phyloP scores from a whole-genome alignment of 495 filamentous ascomycete genomes.

The Penicillium arizonense region DNA sequence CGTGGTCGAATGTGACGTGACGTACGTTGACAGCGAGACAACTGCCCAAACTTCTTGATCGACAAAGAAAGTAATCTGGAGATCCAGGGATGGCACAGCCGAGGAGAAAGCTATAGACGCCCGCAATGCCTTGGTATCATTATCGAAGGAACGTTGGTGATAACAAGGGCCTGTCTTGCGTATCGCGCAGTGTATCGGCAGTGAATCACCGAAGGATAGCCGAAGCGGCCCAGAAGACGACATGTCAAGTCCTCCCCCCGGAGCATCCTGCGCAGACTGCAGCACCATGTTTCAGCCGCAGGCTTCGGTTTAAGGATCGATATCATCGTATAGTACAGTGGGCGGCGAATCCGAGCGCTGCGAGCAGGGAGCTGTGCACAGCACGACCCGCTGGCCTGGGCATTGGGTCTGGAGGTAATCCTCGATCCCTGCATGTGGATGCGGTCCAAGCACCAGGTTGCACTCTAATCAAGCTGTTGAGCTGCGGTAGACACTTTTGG shows the following conservation, averaged over 20 bases:
- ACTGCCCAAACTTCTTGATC: neutral
- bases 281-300: slow-evolving; percentile 10
- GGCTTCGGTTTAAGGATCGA: slow-evolving; percentile 1
- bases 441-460: slow-evolving; percentile 5
- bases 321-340: slow-evolving; percentile 12
- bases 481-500: slow-evolving; percentile 2
- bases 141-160: slow-evolving; percentile 17
- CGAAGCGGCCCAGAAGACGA: neutral
- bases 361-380: slow-evolving; percentile 12
- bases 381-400: slow-evolving; percentile 14
- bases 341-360: slow-evolving; percentile 16
- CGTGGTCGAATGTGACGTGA: neutral
- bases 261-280: slow-evolving; percentile 13
- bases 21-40: neutral
- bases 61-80: neutral
- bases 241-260: neutral
- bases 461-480: neutral
- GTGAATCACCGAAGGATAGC: neutral
- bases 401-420: slow-evolving; percentile 18
- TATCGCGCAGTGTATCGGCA: slow-evolving; percentile 12
- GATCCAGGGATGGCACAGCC: slow-evolving; percentile 1
- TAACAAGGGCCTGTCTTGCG: slow-evolving; percentile 16
- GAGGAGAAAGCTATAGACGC: neutral
- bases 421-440: slow-evolving; percentile 10
- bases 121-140: slow-evolving; percentile 3